Evolutionary conservation across 768 basidiomycete genomes (phyloP), one percentile per base, ranked within the genome.

Genomic region (Boletus rufocinnamomeus): DNA sequence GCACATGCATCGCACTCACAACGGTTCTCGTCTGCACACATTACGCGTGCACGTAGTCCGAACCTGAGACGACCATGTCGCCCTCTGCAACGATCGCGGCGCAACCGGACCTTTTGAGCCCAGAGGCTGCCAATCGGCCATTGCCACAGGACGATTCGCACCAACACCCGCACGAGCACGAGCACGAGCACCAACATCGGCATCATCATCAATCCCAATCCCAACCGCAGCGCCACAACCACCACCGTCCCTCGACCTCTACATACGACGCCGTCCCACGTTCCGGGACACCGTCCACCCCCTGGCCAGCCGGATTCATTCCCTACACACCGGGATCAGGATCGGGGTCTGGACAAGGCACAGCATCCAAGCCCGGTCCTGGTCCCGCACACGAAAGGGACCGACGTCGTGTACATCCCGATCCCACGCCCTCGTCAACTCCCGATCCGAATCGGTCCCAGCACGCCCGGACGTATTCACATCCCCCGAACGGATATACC

Each of bases 81-180:
- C 62, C 63, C 59, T 71, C 52, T 50, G 60, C 41, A 16, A 54
- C 74, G 4, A 59, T 68, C 19, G 47, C 76, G 2, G 44, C 77
- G 2, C 74, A 79, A 47, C 75, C 74, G 0, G 73, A 78, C 2
- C 71, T 82, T 4, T 69, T 83, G 28, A 78, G 80, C 9, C 79
- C 82, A 6, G 77, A 80, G 6, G 66, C 74, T 38, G 75, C 76
- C 2, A 67, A 70, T 57, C 59, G 66, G 41, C 69, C 56, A 9
- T 25, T 74, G n/a, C 68, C 63, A 16, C 66, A 57, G 48, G 67
- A 65, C 1, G 65, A 67, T 25, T 19, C 50, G 6, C 17, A 27
- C 6, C 62, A 50, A 16, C 50, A 50, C 1, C 56, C 58, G 5
- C 54, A 27, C 10, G 8, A 11, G 17, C 14, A 28, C 4, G 57